Base-by-base conservation (phyloP, 2,329 filamentous ascomycete genomes). In the Dactylellina cionopaga region DNA sequence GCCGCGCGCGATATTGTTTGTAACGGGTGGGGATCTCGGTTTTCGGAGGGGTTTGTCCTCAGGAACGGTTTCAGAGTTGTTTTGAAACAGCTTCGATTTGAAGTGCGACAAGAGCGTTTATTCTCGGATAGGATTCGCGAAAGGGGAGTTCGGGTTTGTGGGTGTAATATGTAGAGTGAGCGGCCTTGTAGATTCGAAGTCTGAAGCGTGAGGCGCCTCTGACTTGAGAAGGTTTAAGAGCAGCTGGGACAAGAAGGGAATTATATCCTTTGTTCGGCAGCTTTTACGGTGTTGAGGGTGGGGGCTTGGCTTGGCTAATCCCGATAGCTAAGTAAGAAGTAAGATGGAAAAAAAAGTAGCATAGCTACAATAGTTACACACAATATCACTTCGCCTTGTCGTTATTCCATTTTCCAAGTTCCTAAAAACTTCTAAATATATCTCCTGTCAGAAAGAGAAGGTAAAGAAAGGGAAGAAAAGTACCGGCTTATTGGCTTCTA, bases 41-140 rank as follows among this genome's bases (percentile, higher is more conserved):
- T 27, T 43, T 37, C 27, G 17, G n/a, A n/a, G n/a, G n/a, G n/a
- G n/a, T n/a, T n/a, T n/a, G n/a, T n/a, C 49, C 29, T 49, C 51
- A 37, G 33, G 49, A 49, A 41, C 22, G 29, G 62, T 66, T 66
- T 66, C 62, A 66, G 41, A 31, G 15, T 33, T 10, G 62, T 56
- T 66, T 66, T 55, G 51, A 66, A 66, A 56, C 62, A 37, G 43
- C 31, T 46, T 49, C 24, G 31, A 25, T 25, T 55, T 22, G 27
- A 55, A 10, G 9, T 55, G 51, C 33, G 31, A 55, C 51, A 55
- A 24, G 17, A 25, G 2, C 4, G 51, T 27, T 55, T 10, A 41
- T 33, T n/a, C n/a, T n/a, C n/a, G 22, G 22, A 22, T n/a, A 29
- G 43, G 31, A 43, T n/a, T 31, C 13, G 33, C 43, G 60, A n/a